These are phyloP conservation scores for Beauveria pseudobassiana DNA, from an alignment of 2,329 filamentous ascomycete genomes.

Conservation along the genomic window DNA sequence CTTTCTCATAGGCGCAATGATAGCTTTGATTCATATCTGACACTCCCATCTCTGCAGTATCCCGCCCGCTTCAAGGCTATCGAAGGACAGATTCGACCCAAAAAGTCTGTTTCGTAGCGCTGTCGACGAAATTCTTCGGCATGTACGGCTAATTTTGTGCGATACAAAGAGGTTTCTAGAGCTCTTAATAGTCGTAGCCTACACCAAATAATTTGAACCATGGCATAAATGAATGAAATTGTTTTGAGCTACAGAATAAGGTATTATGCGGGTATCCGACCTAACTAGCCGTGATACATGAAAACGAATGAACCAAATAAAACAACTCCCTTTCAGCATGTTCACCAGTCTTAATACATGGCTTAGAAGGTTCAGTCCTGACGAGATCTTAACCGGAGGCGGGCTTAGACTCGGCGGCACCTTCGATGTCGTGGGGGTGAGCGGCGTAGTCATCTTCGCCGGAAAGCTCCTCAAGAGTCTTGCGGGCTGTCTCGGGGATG, in stretches of 20 bases:
- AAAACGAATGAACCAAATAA: background rate
- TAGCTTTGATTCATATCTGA: background rate
- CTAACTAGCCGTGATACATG: background rate
- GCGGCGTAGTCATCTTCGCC: constrained; percentile 22
- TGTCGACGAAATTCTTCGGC: constrained; percentile 39
- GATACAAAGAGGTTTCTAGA: background rate
- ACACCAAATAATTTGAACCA: too few relatives aligned
- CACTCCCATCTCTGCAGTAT: constrained; percentile 20
- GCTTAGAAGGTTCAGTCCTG: background rate
- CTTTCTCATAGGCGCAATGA: background rate
- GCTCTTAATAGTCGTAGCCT: too few relatives aligned
- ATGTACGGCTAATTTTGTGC: constrained; percentile 24
- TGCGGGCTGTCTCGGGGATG: constrained; percentile 67
- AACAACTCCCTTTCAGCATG: background rate
- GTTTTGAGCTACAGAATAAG: background rate
- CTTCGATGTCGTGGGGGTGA: background rate
- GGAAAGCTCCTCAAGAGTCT: constrained; percentile 60
- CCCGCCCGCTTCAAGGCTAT: constrained; percentile 38
- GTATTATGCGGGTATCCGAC: background rate
- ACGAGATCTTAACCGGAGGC: background rate
- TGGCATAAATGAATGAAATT: background rate
- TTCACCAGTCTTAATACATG: background rate
- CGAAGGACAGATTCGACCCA: constrained; percentile 39
- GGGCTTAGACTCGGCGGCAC: background rate
- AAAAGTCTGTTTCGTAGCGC: constrained; percentile 39